Evolutionary conservation across 345 rosid genomes (phyloP).

Genomic region (Noccaea caerulescens): DNA sequence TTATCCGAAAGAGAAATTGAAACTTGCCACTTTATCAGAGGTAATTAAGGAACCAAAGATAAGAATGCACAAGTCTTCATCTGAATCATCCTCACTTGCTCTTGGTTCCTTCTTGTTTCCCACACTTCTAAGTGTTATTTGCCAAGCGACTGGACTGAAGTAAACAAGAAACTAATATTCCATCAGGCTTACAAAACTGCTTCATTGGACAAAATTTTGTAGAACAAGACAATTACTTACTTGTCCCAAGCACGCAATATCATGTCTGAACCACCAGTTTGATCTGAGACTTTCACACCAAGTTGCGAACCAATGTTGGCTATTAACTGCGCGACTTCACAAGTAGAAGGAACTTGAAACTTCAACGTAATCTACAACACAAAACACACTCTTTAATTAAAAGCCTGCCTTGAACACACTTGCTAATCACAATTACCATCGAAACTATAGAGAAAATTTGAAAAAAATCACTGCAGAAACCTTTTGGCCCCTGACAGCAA

Average conservation of each 20-base stretch:
- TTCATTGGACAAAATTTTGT: background rate
- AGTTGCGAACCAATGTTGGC: constrained; percentile 77
- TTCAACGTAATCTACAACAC: constrained; percentile 66
- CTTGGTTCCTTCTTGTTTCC: constrained; percentile 52
- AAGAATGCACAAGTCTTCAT: constrained; percentile 71
- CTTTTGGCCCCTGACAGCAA: constrained; percentile 92
- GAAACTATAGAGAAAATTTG: background rate
- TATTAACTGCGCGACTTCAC: constrained; percentile 78
- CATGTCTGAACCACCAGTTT: constrained; percentile 80
- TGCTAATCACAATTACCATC: background rate
- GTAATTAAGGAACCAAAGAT: constrained; percentile 77
- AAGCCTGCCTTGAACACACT: background rate
- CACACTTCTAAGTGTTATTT: constrained; percentile 64
- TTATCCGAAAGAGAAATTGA: constrained; percentile 26
- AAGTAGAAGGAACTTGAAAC: constrained; percentile 77
- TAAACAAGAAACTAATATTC: constrained; percentile 10
- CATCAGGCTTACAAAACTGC: background rate
- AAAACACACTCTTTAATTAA: constrained; percentile 23
- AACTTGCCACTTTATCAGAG: constrained; percentile 72
- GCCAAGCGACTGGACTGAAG: constrained; percentile 93
- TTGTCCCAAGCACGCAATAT: constrained; percentile 90
- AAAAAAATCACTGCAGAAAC: constrained; percentile 44
- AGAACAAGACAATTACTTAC: constrained; percentile 59
- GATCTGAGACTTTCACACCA: constrained; percentile 74
- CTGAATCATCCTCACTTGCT: constrained; percentile 45